A percentile compares a stretch with the other conserved stretches of the same genome.
phyloP scores from a whole-genome alignment of 257 asterid species.

The Solanum commersonii region DNA sequence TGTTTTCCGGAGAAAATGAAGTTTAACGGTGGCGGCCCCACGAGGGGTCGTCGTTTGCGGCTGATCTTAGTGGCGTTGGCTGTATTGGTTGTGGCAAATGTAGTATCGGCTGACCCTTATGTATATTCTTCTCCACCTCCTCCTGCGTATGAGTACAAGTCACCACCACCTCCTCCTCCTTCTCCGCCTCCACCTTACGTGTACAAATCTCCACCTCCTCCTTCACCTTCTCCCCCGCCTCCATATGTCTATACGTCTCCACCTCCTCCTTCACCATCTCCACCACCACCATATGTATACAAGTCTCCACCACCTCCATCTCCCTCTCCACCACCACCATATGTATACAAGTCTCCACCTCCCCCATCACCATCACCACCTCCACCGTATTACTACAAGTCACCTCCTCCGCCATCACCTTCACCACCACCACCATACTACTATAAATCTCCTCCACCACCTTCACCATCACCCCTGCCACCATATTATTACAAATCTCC shows the following conservation, averaged over 20 bases:
- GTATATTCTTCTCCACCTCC: slow-evolving; percentile 12
- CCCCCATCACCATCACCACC: neutral
- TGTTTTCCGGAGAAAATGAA: slow-evolving; percentile 1
- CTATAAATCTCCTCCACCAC: neutral
- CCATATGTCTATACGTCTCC: neutral
- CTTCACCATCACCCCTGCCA: rapidly evolving
- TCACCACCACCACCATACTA: neutral
- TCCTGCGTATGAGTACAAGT: neutral
- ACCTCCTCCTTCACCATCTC: neutral
- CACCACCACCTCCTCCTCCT: neutral
- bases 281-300: slow-evolving; percentile 8
- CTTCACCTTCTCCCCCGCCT: neutral
- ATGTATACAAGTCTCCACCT: neutral
- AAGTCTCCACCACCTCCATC: slow-evolving; percentile 9
- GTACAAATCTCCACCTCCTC: neutral
- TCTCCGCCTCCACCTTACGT: neutral
- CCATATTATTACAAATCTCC: neutral
- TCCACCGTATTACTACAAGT: neutral
- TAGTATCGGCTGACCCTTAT: slow-evolving; percentile 11
- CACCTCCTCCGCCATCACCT: neutral
- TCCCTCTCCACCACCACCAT: neutral
- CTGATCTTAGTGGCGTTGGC: slow-evolving; percentile 6
- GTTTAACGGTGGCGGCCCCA: slow-evolving; percentile 9
- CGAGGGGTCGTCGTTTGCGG: slow-evolving; percentile 4
- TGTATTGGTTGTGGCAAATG: neutral